Percentiles rank a stretch among this genome's conserved stretches.
phyloP scores from a whole-genome alignment of 2,329 filamentous ascomycete genomes.

The Xylariales sp. region DNA sequence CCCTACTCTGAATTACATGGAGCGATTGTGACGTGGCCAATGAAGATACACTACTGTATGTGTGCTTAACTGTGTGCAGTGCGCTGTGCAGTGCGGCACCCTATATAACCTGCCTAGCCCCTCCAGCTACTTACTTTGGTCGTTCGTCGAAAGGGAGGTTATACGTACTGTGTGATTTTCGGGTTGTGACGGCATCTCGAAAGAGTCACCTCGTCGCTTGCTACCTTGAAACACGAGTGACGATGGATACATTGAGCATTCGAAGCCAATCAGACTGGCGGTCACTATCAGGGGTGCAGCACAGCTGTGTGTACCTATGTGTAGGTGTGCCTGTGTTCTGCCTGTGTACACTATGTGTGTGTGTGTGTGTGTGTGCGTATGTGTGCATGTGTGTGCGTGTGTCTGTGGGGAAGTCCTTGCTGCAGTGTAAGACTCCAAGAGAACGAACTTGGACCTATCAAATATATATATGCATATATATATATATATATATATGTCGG shows the following conservation, averaged over 20 bases:
- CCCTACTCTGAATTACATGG: constrained; percentile 7
- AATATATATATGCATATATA: not conserved
- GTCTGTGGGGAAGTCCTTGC: constrained; percentile 35
- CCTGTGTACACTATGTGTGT: not conserved
- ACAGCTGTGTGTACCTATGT: not conserved
- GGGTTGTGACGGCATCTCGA: constrained; percentile 15
- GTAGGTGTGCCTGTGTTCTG: not conserved
- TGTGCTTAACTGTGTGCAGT: not conserved
- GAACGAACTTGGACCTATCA: not conserved
- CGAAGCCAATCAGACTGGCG: constrained; percentile 27
- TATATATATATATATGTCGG: not conserved
- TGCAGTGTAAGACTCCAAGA: constrained; percentile 6
- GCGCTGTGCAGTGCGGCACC: too few relatives aligned
- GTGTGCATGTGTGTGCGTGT: not conserved
- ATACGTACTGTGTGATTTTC: not conserved
- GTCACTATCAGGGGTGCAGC: constrained; percentile 28
- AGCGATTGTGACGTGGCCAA: constrained; percentile 27
- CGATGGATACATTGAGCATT: constrained; percentile 12
- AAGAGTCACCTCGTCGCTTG: constrained; percentile 23
- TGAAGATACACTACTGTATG: not conserved
- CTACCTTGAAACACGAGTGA: constrained; percentile 15
- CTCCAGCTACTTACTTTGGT: too few relatives aligned
- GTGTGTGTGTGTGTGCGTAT: not conserved
- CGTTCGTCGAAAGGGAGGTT: not conserved
- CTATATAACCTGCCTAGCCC: too few relatives aligned